Base-by-base conservation (phyloP, 306 rosid genomes). In the Quercus cerris region DNA sequence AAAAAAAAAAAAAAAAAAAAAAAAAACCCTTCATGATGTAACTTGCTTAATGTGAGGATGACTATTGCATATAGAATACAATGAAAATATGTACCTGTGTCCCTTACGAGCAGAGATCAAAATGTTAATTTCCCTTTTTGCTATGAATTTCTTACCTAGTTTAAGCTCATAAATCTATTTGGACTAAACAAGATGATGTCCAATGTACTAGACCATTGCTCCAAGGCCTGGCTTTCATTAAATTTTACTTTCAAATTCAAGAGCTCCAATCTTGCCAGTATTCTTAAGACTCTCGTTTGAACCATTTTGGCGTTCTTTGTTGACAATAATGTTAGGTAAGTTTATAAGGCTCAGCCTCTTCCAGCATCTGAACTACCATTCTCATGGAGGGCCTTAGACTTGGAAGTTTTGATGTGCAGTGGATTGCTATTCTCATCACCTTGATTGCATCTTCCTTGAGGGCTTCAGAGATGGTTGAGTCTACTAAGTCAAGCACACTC, bases 311-410 rank as follows among this genome's bases (percentile, higher is more conserved):
- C 68, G 75, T 18, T 81, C 87, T 59, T 83, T 83, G 41, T 70
- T 77, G 56, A 91, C 85, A 74, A 62, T 64, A 13, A 90, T 71
- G 84, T 80, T 78, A 38, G 54, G 75, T 35, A 73, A 85, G 82
- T n/a, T 77, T 19, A 56, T 71, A 79, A 74, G 98, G 97, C 17
- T 90, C 91, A 2, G 90, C 90, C 72, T 92, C 93, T 84, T 94
- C 94, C 35, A 94, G 87, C 98, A 94, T 89, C 62, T 94, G 96
- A 79, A 94, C 97, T 44, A 94, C 90, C 88, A 70, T 87, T 86
- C 98, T 92, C 94, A 90, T 94, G 63, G 97, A 92, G 1, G 98
- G 98, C 76, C 98, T 94, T 51, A 90, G 81, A 35, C 86, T 70
- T 28, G 97, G 97, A 57, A 80, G 64, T 62, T 82, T 90, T 0